These are phyloP conservation scores for Eremochloa ophiuroides DNA, from an alignment of 176 grass and related monocot species.

Conservation along the genomic window DNA sequence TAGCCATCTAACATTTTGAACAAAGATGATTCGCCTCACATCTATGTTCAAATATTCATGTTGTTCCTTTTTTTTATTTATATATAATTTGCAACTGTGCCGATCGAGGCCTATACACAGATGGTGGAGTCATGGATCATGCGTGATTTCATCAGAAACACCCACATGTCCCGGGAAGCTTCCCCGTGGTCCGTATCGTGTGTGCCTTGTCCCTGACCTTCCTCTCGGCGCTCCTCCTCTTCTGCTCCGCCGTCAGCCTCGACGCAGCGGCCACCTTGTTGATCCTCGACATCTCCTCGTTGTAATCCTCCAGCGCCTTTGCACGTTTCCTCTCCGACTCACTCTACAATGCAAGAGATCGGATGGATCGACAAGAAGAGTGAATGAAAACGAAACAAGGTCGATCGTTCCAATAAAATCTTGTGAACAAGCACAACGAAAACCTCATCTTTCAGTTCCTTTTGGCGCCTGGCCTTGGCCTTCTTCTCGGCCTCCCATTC, in stretches of 20 bases:
- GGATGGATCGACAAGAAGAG: background rate
- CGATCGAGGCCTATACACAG: background rate
- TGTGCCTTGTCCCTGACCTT: constrained; percentile 48
- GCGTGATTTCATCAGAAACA: constrained; percentile 25
- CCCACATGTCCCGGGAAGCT: constrained; percentile 39
- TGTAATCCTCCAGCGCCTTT: constrained; percentile 48
- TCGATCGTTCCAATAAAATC: background rate
- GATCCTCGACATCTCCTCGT: constrained; percentile 45
- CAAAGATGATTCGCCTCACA: background rate
- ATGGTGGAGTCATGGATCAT: background rate
- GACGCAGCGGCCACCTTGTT: constrained; percentile 40
- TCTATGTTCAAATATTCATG: background rate
- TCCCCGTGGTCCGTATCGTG: constrained; percentile 39
- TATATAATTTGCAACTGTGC: background rate
- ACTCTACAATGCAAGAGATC: constrained; percentile 22
- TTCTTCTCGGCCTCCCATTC: constrained; percentile 77
- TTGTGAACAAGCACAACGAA: background rate
- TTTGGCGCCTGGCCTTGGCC: constrained; percentile 47
- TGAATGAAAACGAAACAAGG: background rate
- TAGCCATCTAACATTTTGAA: background rate
- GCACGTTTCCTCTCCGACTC: constrained; percentile 37
- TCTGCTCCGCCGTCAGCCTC: constrained; percentile 44
- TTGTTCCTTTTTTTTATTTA: background rate
- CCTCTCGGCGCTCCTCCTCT: constrained; percentile 40
- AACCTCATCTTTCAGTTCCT: constrained; percentile 54